Evolutionary conservation across 148 eudicot species (phyloP).

Genomic region (Nyssa sinensis): DNA sequence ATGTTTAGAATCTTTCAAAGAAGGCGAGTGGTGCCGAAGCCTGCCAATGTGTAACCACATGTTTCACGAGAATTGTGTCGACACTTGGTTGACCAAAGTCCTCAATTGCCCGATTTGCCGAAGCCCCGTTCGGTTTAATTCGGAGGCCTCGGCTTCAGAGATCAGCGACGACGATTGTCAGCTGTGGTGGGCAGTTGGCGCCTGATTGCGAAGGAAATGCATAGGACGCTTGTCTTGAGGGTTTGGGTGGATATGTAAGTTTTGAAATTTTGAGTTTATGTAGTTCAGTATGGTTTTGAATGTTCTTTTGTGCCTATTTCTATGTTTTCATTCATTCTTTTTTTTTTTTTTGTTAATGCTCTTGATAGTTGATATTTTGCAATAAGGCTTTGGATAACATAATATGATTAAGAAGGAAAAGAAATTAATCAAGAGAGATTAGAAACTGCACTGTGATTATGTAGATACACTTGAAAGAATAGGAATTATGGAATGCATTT

Average conservation of each 20-base stretch:
- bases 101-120: conserved; percentile 76
- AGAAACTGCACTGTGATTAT: no score
- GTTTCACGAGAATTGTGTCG: conserved; percentile 63
- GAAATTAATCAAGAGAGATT: neutral
- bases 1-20: conserved; percentile 52
- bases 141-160: conserved; percentile 1
- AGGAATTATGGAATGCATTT: neutral
- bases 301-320: neutral
- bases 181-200: conserved; percentile 24
- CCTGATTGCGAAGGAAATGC: neutral
- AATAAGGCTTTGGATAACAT: neutral
- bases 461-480: neutral
- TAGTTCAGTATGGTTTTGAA: no score
- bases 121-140: conserved; percentile 38
- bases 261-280: neutral
- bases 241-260: conserved; percentile 10
- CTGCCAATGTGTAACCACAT: conserved; percentile 58
- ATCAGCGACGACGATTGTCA: conserved; percentile 21
- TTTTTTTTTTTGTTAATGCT: neutral
- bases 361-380: neutral
- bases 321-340: neutral
- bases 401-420: neutral
- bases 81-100: conserved; percentile 54
- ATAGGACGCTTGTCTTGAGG: neutral
- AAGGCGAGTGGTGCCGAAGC: conserved; percentile 47